Evolutionary conservation across 2,329 filamentous ascomycete species (phyloP), one percentile per base, ranked within the genome.

Genomic region (Verticillium tricorpus): DNA sequence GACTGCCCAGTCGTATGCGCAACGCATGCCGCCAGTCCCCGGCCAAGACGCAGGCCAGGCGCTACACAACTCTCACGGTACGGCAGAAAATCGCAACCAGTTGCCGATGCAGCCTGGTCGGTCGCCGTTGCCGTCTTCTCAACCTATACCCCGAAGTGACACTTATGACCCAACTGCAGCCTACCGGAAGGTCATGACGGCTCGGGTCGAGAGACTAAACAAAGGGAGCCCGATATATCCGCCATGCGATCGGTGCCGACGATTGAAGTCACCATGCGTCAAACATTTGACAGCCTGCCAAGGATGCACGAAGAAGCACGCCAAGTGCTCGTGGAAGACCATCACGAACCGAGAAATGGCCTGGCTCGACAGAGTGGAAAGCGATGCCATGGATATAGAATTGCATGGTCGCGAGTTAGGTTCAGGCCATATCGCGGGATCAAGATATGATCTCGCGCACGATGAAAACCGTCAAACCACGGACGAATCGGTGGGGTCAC

Each of bases 281-380:
- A 96, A 96, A 75, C 91, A 96, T 65, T 80, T 95, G 45, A 96
- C 92, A 0, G 91, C 92, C 9, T 96, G 93, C 70, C 86, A 89
- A 73, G 92, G 91, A 25, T 96, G 92, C 73, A 96, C 92, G 0
- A 93, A 91, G 73, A 96, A 96, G 72, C 92, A 96, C 72, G 91
- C 91, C 22, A 93, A 93, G 69, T 96, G 92, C 73, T 88, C 87
- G 15, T 96, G 92, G 92, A 90, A 88, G 67, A 87, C 90, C 55
- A 85, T 95, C n/a, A 87, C 86, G 17, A 86, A 91, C 35, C 88
- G 89, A 3, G 93, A 96, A 63, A 69, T 78, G 32, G 69, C 69
- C 3, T 69, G 71, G 66, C 67, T 77, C 3, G 76, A 72, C 60
- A 69, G 70, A 40, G 74, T 75, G 60, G 61, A 62, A 2, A 62